These are phyloP conservation scores for Silene conica DNA, from an alignment of 148 eudicot species.

Conservation along the genomic window DNA sequence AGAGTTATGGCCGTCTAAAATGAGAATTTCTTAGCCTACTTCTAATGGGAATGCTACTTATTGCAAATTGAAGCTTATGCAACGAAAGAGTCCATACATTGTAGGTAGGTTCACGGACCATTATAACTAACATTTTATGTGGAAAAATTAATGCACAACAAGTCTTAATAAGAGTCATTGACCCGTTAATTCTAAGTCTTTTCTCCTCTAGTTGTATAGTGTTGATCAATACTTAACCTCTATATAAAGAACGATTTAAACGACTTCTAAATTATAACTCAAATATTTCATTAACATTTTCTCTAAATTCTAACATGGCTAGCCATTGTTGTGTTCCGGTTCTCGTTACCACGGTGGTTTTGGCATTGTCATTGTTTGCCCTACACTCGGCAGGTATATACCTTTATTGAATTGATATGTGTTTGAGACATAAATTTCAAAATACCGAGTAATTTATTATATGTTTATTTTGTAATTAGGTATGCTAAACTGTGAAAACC, in stretches of 20 bases:
- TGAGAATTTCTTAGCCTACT: too few relatives aligned
- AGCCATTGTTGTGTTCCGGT: not conserved
- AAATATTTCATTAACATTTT: not conserved
- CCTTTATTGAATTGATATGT: not conserved
- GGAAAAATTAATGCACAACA: not conserved
- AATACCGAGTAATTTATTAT: too few relatives aligned
- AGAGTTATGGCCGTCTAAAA: too few relatives aligned
- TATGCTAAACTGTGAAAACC: too few relatives aligned
- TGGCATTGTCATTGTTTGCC: not conserved
- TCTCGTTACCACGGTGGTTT: not conserved
- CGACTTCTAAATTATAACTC: not conserved
- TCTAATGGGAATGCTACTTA: not conserved
- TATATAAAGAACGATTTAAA: not conserved
- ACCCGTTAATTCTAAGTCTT: not conserved
- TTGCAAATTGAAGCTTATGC: too few relatives aligned
- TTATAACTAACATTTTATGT: not conserved
- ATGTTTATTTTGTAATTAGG: too few relatives aligned
- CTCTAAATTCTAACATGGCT: not conserved
- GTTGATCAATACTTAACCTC: not conserved
- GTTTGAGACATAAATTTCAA: too few relatives aligned
- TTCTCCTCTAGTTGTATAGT: too few relatives aligned
- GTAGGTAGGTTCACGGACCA: not conserved
- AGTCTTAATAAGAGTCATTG: not conserved
- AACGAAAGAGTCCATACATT: too few relatives aligned
- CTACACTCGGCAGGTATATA: slow-evolving; percentile 7